Evolutionary conservation across 2,329 filamentous ascomycete genomes (phyloP), one percentile per base, ranked within the genome.

Genomic region (Aotearoamyces nothofagi): DNA sequence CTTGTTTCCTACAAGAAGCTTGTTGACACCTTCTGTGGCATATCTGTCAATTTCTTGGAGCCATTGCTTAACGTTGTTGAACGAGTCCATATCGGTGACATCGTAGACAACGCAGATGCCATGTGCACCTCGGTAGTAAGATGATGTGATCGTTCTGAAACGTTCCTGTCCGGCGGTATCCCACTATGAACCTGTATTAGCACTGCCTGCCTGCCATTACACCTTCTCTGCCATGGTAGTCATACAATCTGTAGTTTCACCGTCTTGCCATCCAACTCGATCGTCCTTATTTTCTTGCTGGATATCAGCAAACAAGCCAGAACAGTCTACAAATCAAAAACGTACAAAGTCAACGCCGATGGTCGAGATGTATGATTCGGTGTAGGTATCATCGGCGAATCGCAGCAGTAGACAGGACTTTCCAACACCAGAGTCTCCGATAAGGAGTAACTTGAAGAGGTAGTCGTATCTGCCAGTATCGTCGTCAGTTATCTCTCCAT

Each of bases 51-150:
- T 98, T 66, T 98, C 90, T 60, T 98, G 90, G 38, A 98, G 74
- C 90, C 90, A 98, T 69, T 98, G 90, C 80, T 98, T 96, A 50
- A 98, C 90, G 66, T 96, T 98, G 77, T 98, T 96, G 82, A 98
- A 98, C 16, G 83, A 93, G 58, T 96, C 90, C 87, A 96, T 94
- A 58, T 98, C 90, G 45, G 90, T 98, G 53, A 98, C 90, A 76
- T 98, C 90, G 71, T 96, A 98, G 55, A 98, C 90, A 46, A 98
- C 87, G 63, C 90, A 98, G 63, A 98, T 98, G 49, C 90, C 90
- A 63, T 96, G 90, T 44, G 90, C 90, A 51, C 90, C 90, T 54
- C 90, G 83, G 69, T 98, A 98, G 72, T 98, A 98, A 37, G 90
- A 96, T 23, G 87, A 96, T 38, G 90, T 98, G 65, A 98, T 98